Evolutionary conservation across 371 early-diverging fungal genomes (phyloP), one percentile per base, ranked within the genome.

Genomic region (Rhizopus arrhizus): DNA sequence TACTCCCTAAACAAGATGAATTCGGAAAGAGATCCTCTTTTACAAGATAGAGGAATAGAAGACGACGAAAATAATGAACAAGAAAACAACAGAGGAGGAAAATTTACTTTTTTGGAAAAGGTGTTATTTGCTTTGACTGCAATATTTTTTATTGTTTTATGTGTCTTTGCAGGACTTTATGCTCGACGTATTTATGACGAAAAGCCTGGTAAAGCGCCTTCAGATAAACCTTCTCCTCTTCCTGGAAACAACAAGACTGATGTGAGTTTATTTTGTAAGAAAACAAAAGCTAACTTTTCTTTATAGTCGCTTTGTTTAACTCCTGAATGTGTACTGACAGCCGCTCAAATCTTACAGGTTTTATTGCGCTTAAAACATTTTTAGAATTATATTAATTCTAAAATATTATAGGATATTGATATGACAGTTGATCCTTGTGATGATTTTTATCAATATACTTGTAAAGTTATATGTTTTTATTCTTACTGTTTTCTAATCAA

Each of bases 291-390:
- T 4, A 22, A 48, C 6, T 34, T 31, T 31, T 43, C 16, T 55
- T 0, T 35, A n/a, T 59, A 83, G 82, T 64, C 71, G 57, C 36
- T 77, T 8, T 87, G 87, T 61, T 50, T 72, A 5, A 72, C 82
- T n/a, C 74, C 83, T 29, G 81, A 83, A 40, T 89, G 89, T 61
- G 78, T 86, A 6, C 56, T 75, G 35, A 81, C 84, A 3, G 85
- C 87, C 2, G 78, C 85, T 2, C 72, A 83, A 38, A 80, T 89
- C 29, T 46, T 81, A 10, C 54, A 72, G 64, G 78, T 77, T 16
- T 69, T 59, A 49, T 71, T 22, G 22, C 22, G 2, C 22, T 22
- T 22, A 71, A 11, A 66, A 59, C 31, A 59, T 31, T 5, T 9
- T 33, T 36, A 8, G 38, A 13, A 0, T 52, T 51, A 15, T 58